Percentiles rank a stretch among this genome's conserved stretches.
These are phyloP conservation scores for Neofusicoccum umdonicola DNA, from an alignment of 2,329 filamentous ascomycete species.

Conservation along the genomic window DNA sequence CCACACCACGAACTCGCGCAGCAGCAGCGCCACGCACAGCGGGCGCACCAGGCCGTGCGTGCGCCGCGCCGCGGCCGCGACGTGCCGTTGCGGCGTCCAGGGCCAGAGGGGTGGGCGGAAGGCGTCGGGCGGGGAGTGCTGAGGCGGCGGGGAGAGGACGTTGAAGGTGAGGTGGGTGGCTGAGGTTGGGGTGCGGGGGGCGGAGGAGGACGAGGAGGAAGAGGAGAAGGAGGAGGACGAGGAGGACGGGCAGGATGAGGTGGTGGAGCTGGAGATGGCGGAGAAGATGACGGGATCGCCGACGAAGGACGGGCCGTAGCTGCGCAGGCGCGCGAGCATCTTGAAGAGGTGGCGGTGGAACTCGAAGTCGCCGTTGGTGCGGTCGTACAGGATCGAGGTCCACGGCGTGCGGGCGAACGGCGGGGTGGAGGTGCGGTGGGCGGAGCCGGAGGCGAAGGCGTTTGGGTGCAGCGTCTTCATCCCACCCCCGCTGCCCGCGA, in stretches of 20 bases:
- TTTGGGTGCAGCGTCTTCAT: background rate
- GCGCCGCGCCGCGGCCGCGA: background rate
- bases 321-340: constrained; percentile 3
- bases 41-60: background rate
- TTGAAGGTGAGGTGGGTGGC: background rate
- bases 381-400: constrained; percentile 1
- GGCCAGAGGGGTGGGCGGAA: background rate
- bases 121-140: background rate
- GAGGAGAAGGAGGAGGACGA: background rate
- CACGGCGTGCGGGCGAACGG: background rate
- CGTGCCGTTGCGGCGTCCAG: background rate
- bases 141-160: background rate
- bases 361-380: background rate
- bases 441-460: background rate
- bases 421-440: too few relatives aligned
- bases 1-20: constrained; percentile 1
- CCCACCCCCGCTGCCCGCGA: background rate
- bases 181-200: background rate
- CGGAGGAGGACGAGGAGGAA: background rate
- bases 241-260: background rate
- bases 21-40: background rate
- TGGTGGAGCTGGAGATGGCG: background rate
- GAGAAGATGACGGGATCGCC: constrained; percentile 12
- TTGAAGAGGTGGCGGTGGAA: constrained; percentile 9
- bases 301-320: background rate